Conservation (phyloP, 805 yeast genomes). For the Nakazawaea ishiwadae region DNA sequence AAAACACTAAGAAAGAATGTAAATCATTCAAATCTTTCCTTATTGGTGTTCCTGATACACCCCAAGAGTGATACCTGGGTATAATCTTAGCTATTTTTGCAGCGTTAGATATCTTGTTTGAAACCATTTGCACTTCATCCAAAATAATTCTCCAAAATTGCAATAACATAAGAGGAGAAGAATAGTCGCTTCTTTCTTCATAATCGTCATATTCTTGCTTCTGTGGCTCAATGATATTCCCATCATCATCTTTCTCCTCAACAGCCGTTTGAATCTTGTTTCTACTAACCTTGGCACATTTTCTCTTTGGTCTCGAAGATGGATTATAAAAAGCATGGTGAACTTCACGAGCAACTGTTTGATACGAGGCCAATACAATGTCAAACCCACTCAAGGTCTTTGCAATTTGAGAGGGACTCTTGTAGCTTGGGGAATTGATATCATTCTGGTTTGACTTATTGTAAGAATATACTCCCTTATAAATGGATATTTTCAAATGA, state of each 20-base stretch:
- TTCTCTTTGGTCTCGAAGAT: conserved; percentile 41
- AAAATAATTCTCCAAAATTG: conserved; percentile 88
- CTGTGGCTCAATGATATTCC: conserved; percentile 15
- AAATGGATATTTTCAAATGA: conserved; percentile 52
- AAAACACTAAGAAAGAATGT: conserved; percentile 63
- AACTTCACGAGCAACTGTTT: conserved; percentile 65
- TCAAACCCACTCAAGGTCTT: conserved; percentile 59
- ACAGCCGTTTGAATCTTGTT: conserved; percentile 17
- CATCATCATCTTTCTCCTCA: conserved; percentile 11
- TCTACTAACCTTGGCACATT: conserved; percentile 22
- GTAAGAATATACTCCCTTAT: conserved; percentile 47
- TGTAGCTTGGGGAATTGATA: conserved; percentile 24
- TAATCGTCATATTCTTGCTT: conserved; percentile 18
- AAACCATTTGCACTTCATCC: conserved; percentile 95
- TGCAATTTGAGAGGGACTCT: conserved; percentile 36
- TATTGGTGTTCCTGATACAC: conserved; percentile 94
- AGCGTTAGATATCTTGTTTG: conserved; percentile 65
- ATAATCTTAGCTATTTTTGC: conserved; percentile 76
- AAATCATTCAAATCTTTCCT: conserved; percentile 63
- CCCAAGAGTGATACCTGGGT: conserved; percentile 92
- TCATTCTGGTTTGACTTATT: conserved; percentile 16
- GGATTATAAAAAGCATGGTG: conserved; percentile 77
- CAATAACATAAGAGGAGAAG: conserved; percentile 75
- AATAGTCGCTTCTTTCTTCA: conserved; percentile 44
- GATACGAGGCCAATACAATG: conserved; percentile 76